These are phyloP conservation scores for Phlyctochytrium arcticum DNA, from an alignment of 192 early-diverging fungal species.

Conservation along the genomic window DNA sequence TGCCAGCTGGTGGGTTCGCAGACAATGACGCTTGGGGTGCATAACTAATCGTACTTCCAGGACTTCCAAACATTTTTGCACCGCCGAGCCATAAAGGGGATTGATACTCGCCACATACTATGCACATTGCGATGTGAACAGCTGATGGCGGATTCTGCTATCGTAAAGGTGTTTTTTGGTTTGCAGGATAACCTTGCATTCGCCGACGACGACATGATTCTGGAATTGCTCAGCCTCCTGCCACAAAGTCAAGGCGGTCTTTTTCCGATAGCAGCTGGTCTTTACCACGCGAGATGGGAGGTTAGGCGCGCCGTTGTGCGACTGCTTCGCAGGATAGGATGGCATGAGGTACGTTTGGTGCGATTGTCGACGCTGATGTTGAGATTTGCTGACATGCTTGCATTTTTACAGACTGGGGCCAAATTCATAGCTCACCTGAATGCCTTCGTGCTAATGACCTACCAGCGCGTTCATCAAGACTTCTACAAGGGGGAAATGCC, in stretches of 20 bases:
- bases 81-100: conserved; percentile 51
- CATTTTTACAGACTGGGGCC: conserved; percentile 2
- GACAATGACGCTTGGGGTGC: neutral
- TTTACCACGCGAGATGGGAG: conserved; percentile 68
- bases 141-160: conserved; percentile 56
- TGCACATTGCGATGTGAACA: conserved; percentile 46
- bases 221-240: conserved; percentile 71
- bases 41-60: conserved; percentile 25
- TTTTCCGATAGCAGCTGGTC: conserved; percentile 72
- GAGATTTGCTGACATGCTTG: neutral
- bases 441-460: conserved; percentile 18
- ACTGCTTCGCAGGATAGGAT: conserved; percentile 68
- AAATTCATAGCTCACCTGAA: conserved; percentile 25
- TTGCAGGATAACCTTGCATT: conserved; percentile 62
- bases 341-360: conserved; percentile 47
- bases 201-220: conserved; percentile 70
- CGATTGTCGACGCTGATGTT: neutral
- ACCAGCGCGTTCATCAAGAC: neutral
- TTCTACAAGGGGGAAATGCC: conserved; percentile 17
- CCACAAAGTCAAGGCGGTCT: conserved; percentile 79
- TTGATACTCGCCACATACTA: conserved; percentile 72
- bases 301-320: conserved; percentile 66
- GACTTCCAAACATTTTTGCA: conserved; percentile 60
- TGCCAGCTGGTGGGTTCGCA: conserved; percentile 48
- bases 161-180: conserved; percentile 63